These are phyloP conservation scores for Aspergillus flavus DNA, from an alignment of 2,329 filamentous ascomycete genomes.

Conservation along the genomic window DNA sequence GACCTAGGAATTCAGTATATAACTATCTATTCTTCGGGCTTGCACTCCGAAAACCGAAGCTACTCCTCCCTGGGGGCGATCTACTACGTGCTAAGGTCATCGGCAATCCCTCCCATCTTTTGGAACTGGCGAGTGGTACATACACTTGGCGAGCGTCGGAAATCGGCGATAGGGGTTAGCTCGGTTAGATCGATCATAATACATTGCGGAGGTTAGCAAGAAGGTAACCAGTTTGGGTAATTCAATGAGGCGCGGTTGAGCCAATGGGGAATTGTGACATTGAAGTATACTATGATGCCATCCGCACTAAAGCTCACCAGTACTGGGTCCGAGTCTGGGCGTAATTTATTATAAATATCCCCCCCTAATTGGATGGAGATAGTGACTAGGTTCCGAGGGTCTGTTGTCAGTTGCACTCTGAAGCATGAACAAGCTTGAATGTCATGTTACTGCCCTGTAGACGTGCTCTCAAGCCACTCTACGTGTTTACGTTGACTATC, in stretches of 20 bases:
- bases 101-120: not conserved
- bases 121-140: not conserved
- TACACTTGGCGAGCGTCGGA: not conserved
- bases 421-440: not conserved
- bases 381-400: not conserved
- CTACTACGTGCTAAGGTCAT: not conserved
- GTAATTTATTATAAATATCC: not conserved
- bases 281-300: not conserved
- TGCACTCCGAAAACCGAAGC: not conserved
- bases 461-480: not conserved
- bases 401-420: not conserved
- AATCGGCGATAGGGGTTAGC: not conserved
- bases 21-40: not conserved
- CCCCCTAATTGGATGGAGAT: not conserved
- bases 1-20: not conserved
- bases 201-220: not conserved
- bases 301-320: not conserved
- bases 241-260: not conserved
- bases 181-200: not conserved
- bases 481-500: not conserved
- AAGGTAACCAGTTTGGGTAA: not conserved
- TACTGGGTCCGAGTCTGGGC: not conserved
- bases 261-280: not conserved
- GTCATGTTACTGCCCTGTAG: not conserved
- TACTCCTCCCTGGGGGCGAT: not conserved